Evolutionary conservation across 192 early-diverging fungal species (phyloP).

Genomic region (Linnemannia hyalina): DNA sequence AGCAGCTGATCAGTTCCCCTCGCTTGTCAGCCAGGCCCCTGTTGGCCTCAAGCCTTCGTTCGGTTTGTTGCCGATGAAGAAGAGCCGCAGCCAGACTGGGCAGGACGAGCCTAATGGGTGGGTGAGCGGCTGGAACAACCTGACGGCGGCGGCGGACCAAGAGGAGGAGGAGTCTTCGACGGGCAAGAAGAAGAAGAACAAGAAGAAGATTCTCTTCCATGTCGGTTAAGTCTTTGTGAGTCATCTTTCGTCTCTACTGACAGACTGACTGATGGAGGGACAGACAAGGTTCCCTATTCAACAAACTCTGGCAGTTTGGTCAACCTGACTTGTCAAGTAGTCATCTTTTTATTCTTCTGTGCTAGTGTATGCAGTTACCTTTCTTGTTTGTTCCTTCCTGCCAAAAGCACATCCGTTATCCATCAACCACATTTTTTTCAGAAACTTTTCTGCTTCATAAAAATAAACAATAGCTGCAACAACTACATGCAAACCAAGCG

Average conservation of each 20-base stretch:
- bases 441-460: too few relatives aligned
- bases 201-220: slow-evolving; percentile 76
- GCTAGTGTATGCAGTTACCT: too few relatives aligned
- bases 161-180: slow-evolving; percentile 44
- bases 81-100: slow-evolving; percentile 26
- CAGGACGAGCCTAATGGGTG: slow-evolving; percentile 50
- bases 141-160: slow-evolving; percentile 30
- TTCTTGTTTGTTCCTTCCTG: too few relatives aligned
- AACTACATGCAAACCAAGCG: not conserved
- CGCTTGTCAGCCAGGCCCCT: slow-evolving; percentile 38
- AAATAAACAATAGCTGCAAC: not conserved
- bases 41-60: slow-evolving; percentile 32
- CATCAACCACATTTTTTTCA: too few relatives aligned
- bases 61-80: slow-evolving; percentile 45
- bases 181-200: slow-evolving; percentile 75
- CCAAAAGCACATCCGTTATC: too few relatives aligned
- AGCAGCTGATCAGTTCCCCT: slow-evolving; percentile 33
- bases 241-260: not conserved
- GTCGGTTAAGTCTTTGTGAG: slow-evolving; percentile 62
- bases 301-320: not conserved
- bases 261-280: not conserved
- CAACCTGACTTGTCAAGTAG: not conserved
- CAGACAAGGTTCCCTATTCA: not conserved
- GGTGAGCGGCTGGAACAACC: slow-evolving; percentile 39
- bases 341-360: not conserved